Conservation (phyloP, 2,329 filamentous ascomycete species). For the Dichotomopilus funicola region DNA sequence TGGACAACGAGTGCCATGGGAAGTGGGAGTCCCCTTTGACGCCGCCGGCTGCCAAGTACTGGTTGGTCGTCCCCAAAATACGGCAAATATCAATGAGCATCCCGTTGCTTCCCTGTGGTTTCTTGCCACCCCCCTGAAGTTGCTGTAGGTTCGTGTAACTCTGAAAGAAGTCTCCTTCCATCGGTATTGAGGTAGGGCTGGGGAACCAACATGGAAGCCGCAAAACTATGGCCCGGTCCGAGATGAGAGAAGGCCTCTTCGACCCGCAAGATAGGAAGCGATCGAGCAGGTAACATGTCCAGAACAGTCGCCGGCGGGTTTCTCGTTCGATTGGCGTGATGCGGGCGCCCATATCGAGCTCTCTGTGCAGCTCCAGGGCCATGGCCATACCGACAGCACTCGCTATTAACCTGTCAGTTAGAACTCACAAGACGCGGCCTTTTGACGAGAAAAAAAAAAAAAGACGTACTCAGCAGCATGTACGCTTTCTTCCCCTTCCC, state of each 20-base stretch:
- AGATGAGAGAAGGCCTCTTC: constrained; percentile 71
- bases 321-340: constrained; percentile 66
- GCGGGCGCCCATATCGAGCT: constrained; percentile 57
- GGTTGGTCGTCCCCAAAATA: constrained; percentile 75
- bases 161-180: constrained; percentile 77
- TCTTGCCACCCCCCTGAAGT: constrained; percentile 60
- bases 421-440: not conserved
- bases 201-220: constrained; percentile 70
- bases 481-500: constrained; percentile 80
- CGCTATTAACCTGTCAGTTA: constrained; percentile 44
- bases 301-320: constrained; percentile 73
- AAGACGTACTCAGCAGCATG: constrained; percentile 65
- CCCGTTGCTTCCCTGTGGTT: constrained; percentile 66
- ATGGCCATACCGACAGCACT: constrained; percentile 76
- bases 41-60: constrained; percentile 76
- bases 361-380: constrained; percentile 73
- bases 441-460: not conserved
- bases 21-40: constrained; percentile 88
- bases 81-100: constrained; percentile 81
- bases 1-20: constrained; percentile 82
- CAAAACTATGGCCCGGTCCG: constrained; percentile 68
- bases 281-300: constrained; percentile 83
- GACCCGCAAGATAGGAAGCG: constrained; percentile 77
- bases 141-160: constrained; percentile 71
- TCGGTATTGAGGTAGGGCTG: constrained; percentile 50